Conservation (phyloP, 352 stramenopile species). For the Globisporangium lucens region DNA sequence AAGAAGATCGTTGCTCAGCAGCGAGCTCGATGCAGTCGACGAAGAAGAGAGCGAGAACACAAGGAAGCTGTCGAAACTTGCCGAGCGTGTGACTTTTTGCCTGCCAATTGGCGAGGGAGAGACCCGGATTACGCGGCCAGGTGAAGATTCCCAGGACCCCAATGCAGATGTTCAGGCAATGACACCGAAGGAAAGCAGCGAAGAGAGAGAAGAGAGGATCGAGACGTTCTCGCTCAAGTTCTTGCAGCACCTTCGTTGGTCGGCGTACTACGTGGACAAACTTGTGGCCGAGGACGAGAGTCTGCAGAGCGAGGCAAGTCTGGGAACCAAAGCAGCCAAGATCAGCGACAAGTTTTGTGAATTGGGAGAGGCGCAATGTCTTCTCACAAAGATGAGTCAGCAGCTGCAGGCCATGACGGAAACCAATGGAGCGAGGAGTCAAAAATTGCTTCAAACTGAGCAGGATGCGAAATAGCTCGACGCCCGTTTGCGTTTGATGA, state of each 20-base stretch:
- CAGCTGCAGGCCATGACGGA: constrained; percentile 37
- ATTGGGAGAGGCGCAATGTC: constrained; percentile 33
- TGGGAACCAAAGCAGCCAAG: constrained; percentile 28
- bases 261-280: constrained; percentile 61
- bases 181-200: constrained; percentile 23
- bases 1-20: constrained; percentile 38
- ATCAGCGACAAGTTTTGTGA: constrained; percentile 32
- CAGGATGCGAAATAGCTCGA: neutral
- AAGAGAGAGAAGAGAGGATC: constrained; percentile 57
- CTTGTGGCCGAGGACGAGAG: constrained; percentile 48
- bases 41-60: constrained; percentile 13
- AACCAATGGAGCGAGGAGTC: constrained; percentile 27
- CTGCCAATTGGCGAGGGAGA: constrained; percentile 33
- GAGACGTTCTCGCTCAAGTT: constrained; percentile 50
- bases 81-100: constrained; percentile 53
- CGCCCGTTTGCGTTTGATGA: neutral
- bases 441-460: constrained; percentile 23
- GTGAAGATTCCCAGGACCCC: constrained; percentile 49
- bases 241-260: constrained; percentile 58
- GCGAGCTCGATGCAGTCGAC: constrained; percentile 22
- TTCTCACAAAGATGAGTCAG: constrained; percentile 33
- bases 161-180: constrained; percentile 10
- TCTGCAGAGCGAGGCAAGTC: constrained; percentile 40
- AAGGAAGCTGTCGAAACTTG: constrained; percentile 33
- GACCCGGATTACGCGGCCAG: constrained; percentile 41